Conservation (phyloP, 495 filamentous ascomycete species). For the Xylaria sp. region DNA sequence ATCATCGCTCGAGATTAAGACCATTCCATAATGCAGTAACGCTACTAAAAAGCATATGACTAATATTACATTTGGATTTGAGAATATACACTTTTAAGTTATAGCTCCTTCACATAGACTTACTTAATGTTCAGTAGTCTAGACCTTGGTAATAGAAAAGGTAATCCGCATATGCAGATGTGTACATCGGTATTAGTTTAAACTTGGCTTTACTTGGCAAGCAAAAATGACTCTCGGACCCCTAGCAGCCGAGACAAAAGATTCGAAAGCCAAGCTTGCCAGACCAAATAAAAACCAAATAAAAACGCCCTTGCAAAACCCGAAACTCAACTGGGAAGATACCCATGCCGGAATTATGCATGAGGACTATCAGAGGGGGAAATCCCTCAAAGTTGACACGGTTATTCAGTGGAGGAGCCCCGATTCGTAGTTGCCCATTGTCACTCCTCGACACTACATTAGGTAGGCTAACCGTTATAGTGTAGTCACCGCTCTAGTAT, state of each 20-base stretch:
- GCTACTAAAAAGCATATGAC: neutral
- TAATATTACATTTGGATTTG: neutral
- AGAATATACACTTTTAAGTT: neutral
- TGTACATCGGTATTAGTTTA: conserved; percentile 1
- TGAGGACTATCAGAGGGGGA: conserved; percentile 12
- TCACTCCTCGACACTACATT: neutral
- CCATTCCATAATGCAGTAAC: neutral
- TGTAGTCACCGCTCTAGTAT: too few relatives aligned
- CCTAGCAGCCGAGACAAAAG: conserved; percentile 9
- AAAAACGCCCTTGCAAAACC: conserved; percentile 21
- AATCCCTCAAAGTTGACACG: conserved; percentile 17
- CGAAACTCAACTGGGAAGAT: conserved; percentile 4
- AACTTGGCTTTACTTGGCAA: conserved; percentile 17
- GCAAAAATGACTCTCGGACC: neutral
- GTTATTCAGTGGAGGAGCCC: neutral
- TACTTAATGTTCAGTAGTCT: too few relatives aligned
- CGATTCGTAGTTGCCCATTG: conserved; percentile 5
- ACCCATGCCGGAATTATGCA: conserved; percentile 10
- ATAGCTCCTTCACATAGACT: neutral
- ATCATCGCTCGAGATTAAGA: too few relatives aligned
- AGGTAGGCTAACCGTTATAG: too few relatives aligned
- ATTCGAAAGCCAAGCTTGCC: neutral
- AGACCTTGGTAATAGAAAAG: neutral
- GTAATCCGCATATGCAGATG: neutral
- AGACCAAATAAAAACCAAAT: neutral